Base-by-base conservation (phyloP, 768 basidiomycete genomes). In the Podaxis carcinomalis region DNA sequence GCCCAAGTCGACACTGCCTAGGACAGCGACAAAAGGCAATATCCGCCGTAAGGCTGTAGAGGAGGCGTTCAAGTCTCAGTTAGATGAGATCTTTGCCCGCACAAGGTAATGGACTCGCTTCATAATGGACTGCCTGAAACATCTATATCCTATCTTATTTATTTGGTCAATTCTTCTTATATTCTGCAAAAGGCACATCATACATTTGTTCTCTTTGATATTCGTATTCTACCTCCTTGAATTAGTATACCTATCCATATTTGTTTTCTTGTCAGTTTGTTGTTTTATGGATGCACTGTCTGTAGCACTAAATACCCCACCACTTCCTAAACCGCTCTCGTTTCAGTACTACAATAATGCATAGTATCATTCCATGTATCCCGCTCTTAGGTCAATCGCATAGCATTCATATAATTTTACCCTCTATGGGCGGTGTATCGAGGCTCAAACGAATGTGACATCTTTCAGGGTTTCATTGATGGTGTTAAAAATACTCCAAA, bases 21-120 rank as follows among this genome's bases (percentile, higher is more conserved):
- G 90, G 64, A 92, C 90, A 0, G 85, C 84, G 19, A 90, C 90
- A 11, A 92, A 92, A 75, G 90, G 90, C 28, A 92, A 92, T 68
- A 87, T 92, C 64, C 85, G 90, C 53, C 82, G 90, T 49, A 83
- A 79, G 65, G 89, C 88, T 11, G 88, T 91, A 21, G 90, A 92
- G 73, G 87, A 88, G 64, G 66, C 76, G 25, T 89, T 82, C 76
- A 78, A 78, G 67, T 65, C 68, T 25, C 74, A 81, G 58, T 78
- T 92, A 23, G 88, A 92, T 71, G 68, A 69, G 37, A 79, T 90
- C 39, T 90, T 85, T 65, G 70, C 58, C 21, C 61, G 64, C 3
- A 40, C 59, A 50, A 59, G 57, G 51, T 66, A 57, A 64, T 27
- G 50, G 37, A 23, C 19, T 49, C 47, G 1, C 10, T 49, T 6